Base-by-base conservation (phyloP, 306 rosid genomes). In the Carpinus viminea region DNA sequence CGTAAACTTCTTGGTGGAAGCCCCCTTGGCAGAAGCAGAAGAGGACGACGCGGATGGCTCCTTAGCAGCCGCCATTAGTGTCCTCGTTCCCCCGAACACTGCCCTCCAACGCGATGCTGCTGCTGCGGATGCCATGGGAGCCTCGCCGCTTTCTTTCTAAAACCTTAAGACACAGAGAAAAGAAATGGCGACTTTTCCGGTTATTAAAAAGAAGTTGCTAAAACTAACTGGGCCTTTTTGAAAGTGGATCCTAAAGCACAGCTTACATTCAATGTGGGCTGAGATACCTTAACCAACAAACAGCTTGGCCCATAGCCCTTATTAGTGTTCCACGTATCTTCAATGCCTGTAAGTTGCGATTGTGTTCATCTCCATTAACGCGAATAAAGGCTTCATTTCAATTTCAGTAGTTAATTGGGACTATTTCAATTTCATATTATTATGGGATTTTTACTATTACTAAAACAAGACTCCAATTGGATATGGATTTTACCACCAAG, bases 71-170 rank as follows among this genome's bases (percentile, higher is more conserved):
- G 65, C 73, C 80, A 76, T 76, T 2, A 76, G 72, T 13, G 8
- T 31, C 80, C 43, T 76, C 11, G 64, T 48, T 50, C 74, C 52
- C 45, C 66, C 16, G 20, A 70, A 70, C 3, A 66, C 21, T 17
- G 16, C 21, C 13, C 80, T 76, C 71, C 4, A 65, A 65, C 50
- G 71, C 48, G 48, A 65, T 3, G 36, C 65, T 21, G 21, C 21
- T 9, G 79, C 64, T 21, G 21, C 9, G 4, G 79, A 36, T 34
- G 79, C 79, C 79, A 76, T 76, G 41, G 46, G 48, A 52, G 54
- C 13, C 36, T 31, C 60, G 16, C 70, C 7, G 48, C 26, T 24
- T 24, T 24, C 70, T 36, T 65, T 62, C 48, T 36, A 65, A 65
- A 65, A 65, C 70, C 48, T 24, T 64, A 36, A 21, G 15, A 24